These are phyloP conservation scores for Metschnikowia colocasiae DNA, from an alignment of 805 yeast genomes.

Conservation along the genomic window DNA sequence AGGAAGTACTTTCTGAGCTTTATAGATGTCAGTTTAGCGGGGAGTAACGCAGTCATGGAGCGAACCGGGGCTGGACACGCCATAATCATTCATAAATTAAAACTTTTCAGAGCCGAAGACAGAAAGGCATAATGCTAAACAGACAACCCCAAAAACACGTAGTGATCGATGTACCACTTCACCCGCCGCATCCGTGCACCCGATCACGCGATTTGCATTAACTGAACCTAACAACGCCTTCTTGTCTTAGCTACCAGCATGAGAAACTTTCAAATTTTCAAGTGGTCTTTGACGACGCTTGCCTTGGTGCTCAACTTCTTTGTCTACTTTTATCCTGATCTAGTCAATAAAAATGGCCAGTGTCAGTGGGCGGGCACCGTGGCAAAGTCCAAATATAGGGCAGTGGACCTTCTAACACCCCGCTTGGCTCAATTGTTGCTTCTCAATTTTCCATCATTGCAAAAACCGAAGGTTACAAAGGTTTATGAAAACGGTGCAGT, in stretches of 20 bases:
- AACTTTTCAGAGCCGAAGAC: too few relatives aligned
- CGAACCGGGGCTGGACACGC: not conserved
- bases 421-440: slow-evolving; percentile 16
- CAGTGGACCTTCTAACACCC: slow-evolving; percentile 13
- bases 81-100: too few relatives aligned
- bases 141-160: too few relatives aligned
- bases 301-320: slow-evolving; percentile 55
- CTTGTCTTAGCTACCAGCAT: not conserved
- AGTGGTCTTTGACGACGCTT: slow-evolving; percentile 29
- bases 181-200: slow-evolving; percentile 1
- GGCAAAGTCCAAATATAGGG: slow-evolving; percentile 11
- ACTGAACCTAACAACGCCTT: not conserved
- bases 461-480: slow-evolving; percentile 8
- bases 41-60: not conserved
- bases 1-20: not conserved
- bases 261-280: slow-evolving; percentile 6
- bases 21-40: not conserved
- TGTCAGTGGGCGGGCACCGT: slow-evolving; percentile 57
- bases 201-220: not conserved
- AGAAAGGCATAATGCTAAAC: too few relatives aligned
- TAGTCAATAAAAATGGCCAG: slow-evolving; percentile 37
- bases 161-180: too few relatives aligned
- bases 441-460: slow-evolving; percentile 23
- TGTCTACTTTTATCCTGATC: slow-evolving; percentile 73
- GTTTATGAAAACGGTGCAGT: slow-evolving; percentile 20